Evolutionary conservation across 2,329 filamentous ascomycete genomes (phyloP), one percentile per base, ranked within the genome.

Genomic region (Dothideomycetidae sp.): DNA sequence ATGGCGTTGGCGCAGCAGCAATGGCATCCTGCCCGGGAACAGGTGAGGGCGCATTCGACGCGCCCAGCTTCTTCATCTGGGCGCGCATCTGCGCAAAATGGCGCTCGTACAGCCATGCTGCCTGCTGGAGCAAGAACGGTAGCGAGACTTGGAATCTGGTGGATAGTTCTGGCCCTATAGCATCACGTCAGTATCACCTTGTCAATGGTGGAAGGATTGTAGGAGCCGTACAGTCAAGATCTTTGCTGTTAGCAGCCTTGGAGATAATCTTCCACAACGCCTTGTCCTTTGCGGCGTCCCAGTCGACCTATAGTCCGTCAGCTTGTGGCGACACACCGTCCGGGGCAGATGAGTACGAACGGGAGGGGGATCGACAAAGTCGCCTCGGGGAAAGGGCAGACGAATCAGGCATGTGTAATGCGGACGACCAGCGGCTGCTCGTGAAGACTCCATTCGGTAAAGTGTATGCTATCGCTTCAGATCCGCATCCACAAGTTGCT

Each of bases 251-350:
- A 2, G 81, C 75, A 19, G 79, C 75, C 43, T 78, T 78, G 0
- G 85, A 93, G 4, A 96, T 71, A 36, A 93, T 75, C 56, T 82
- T 82, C 90, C 90, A 98, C 11, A 98, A 61, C 7, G 75, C 75
- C 42, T 83, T 80, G 53, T 96, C 90, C 57, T 94, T 96, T 14
- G 70, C 66, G 1, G 78, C 70, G 58, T 86, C 78, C 90, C 90
- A 98, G 57, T 84, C 75, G 39, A 90, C 77, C 84, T 92, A 17
- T n/a, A n/a, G n/a, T n/a, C n/a, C n/a, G n/a, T n/a, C 9, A n/a
- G 2, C 7, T 12, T 9, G n/a, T 13, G 31, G 5, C 14, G 14
- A n/a, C 21, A 33, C n/a, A 5, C 16, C 13, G 14, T 10, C 23
- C 28, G 55, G n/a, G n/a, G n/a, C n/a, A n/a, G n/a, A n/a, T n/a